Evolutionary conservation across 164 flowering plant genomes (phyloP).

Genomic region (Liriodendron chinense): DNA sequence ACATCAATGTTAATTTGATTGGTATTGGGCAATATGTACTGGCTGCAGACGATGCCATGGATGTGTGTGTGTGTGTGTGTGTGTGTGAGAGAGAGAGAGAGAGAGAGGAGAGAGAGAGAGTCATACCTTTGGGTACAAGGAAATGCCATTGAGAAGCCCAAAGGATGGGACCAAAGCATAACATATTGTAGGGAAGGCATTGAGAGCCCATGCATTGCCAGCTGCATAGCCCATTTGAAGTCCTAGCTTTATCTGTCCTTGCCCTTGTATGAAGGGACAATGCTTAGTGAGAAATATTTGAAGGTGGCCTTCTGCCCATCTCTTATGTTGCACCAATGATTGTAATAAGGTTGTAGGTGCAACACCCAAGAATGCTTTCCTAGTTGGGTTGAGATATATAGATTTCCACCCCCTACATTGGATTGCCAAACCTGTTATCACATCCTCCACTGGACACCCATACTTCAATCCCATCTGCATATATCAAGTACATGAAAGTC

Average conservation of each 20-base stretch:
- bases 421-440: constrained; percentile 58
- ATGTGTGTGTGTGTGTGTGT: too few relatives aligned
- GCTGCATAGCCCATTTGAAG: constrained; percentile 45
- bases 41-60: background rate
- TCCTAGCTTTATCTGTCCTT: constrained; percentile 39
- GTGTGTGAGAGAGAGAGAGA: constrained; percentile 2
- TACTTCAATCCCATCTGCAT: constrained; percentile 64
- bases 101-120: background rate
- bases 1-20: too few relatives aligned
- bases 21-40: background rate
- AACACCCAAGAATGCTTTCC: constrained; percentile 51
- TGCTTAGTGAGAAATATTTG: constrained; percentile 54
- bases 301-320: constrained; percentile 80
- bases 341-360: constrained; percentile 46
- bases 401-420: constrained; percentile 74
- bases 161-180: constrained; percentile 63
- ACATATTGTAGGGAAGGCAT: constrained; percentile 44
- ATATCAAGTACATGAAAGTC: background rate
- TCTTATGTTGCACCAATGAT: constrained; percentile 60
- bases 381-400: constrained; percentile 39
- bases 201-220: constrained; percentile 53
- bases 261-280: constrained; percentile 48
- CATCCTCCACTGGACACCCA: constrained; percentile 67
- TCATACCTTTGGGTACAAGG: constrained; percentile 46
- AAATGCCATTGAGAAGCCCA: constrained; percentile 48